Evolutionary conservation across 2,329 filamentous ascomycete species (phyloP).

Genomic region (Raffaelea ambrosiae): DNA sequence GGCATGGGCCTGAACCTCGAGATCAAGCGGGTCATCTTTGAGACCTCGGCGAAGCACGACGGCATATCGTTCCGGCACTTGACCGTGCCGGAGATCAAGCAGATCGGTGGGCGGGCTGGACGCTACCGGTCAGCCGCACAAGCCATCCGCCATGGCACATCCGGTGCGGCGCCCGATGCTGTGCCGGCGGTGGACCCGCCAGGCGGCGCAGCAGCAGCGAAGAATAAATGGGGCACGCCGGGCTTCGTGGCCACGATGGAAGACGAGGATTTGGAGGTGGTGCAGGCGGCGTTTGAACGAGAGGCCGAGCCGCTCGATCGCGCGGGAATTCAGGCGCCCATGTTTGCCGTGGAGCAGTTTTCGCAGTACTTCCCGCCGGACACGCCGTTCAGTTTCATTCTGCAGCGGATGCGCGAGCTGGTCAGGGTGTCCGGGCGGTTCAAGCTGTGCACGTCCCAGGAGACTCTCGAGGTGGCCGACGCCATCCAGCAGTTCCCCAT

Average conservation of each 20-base stretch:
- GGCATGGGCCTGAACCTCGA: conserved; percentile 95
- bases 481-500: conserved; percentile 65
- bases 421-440: conserved; percentile 57
- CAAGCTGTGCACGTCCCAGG: conserved; percentile 57
- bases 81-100: conserved; percentile 72
- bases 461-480: conserved; percentile 61
- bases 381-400: conserved; percentile 75
- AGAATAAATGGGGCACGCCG: conserved; percentile 20
- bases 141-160: conserved; percentile 22
- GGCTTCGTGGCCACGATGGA: conserved; percentile 78
- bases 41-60: conserved; percentile 65
- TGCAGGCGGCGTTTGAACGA: conserved; percentile 53
- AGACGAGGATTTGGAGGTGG: conserved; percentile 52
- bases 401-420: conserved; percentile 66
- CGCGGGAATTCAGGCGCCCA: conserved; percentile 69
- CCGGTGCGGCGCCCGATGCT: background rate
- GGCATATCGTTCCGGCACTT: conserved; percentile 50
- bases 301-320: conserved; percentile 58
- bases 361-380: conserved; percentile 70
- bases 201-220: background rate
- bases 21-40: conserved; percentile 86
- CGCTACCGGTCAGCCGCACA: conserved; percentile 68
- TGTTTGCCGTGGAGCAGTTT: conserved; percentile 64
- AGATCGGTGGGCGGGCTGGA: conserved; percentile 89
- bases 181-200: background rate